Evolutionary conservation across 352 stramenopile species (phyloP).

Genomic region (Pseudoperonospora humuli): DNA sequence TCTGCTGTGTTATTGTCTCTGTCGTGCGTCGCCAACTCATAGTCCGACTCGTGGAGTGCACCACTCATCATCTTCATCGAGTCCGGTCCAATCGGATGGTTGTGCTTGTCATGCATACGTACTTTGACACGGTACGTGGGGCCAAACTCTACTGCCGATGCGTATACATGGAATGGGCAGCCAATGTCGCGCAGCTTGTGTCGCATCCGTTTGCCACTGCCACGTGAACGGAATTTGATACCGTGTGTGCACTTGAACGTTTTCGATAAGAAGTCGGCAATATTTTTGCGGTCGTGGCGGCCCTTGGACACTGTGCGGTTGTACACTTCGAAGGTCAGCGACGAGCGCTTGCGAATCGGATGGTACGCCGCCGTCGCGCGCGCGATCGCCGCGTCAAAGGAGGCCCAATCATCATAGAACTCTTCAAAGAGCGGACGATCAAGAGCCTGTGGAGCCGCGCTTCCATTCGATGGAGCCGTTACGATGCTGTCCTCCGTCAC

Average conservation of each 20-base stretch:
- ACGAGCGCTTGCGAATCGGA: constrained; percentile 77
- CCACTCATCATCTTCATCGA: constrained; percentile 46
- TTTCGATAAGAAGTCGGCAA: constrained; percentile 74
- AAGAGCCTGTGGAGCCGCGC: background rate
- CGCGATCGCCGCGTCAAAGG: constrained; percentile 57
- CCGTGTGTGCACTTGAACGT: constrained; percentile 82
- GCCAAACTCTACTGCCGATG: constrained; percentile 54
- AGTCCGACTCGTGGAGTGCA: constrained; percentile 48
- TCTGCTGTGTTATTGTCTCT: constrained; percentile 1
- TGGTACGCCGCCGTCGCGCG: constrained; percentile 55
- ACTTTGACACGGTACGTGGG: constrained; percentile 66
- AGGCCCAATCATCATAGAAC: constrained; percentile 68
- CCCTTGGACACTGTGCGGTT: constrained; percentile 83
- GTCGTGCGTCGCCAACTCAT: constrained; percentile 32
- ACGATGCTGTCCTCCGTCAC: constrained; percentile 1
- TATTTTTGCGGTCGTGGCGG: constrained; percentile 59
- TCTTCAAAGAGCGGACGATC: constrained; percentile 49
- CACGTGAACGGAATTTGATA: constrained; percentile 73
- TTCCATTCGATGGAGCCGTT: background rate
- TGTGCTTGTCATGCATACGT: constrained; percentile 64
- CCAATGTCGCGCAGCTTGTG: constrained; percentile 67
- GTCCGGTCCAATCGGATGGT: constrained; percentile 65
- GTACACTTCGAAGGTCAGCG: constrained; percentile 79
- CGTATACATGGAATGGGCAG: constrained; percentile 77
- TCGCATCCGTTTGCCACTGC: constrained; percentile 55